Evolutionary conservation across 169 alveolate genomes (phyloP).

Genomic region (Eimeria praecox): DNA sequence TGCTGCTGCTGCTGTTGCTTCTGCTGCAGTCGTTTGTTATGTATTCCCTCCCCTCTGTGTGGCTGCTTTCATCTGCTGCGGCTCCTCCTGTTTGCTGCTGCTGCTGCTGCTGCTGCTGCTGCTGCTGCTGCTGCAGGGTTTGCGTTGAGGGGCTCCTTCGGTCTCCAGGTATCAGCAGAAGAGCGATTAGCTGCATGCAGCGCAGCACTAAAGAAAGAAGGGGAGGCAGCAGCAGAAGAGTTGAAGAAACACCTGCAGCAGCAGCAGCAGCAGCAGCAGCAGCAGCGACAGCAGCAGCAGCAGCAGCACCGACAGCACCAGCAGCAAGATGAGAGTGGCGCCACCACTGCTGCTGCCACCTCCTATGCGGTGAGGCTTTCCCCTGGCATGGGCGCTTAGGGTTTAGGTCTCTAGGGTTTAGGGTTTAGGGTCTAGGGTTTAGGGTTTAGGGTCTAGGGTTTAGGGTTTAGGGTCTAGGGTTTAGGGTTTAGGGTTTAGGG

Average conservation of each 20-base stretch:
- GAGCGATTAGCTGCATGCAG: neutral
- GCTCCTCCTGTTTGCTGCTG: neutral
- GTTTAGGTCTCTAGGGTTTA: neutral
- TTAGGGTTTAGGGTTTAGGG: no score
- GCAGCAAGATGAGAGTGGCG: neutral
- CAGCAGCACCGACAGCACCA: neutral
- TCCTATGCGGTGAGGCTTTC: neutral
- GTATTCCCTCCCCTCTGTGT: no score
- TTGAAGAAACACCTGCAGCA: neutral
- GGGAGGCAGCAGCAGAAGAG: neutral
- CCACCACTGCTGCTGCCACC: neutral
- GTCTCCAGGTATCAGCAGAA: neutral
- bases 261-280: constrained; percentile 24
- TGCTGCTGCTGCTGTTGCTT: neutral
- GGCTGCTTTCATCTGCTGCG: no score
- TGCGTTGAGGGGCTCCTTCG: neutral
- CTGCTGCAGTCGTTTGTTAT: no score
- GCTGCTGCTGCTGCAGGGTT: neutral
- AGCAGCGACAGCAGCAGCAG: constrained; percentile 4
- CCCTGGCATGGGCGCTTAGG: neutral
- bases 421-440: neutral
- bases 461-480: neutral
- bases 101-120: constrained; percentile 33
- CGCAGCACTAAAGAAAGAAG: neutral
- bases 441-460: neutral